Evolutionary conservation across 108 stramenopile species (phyloP).

Genomic region (Fragilaria radians): DNA sequence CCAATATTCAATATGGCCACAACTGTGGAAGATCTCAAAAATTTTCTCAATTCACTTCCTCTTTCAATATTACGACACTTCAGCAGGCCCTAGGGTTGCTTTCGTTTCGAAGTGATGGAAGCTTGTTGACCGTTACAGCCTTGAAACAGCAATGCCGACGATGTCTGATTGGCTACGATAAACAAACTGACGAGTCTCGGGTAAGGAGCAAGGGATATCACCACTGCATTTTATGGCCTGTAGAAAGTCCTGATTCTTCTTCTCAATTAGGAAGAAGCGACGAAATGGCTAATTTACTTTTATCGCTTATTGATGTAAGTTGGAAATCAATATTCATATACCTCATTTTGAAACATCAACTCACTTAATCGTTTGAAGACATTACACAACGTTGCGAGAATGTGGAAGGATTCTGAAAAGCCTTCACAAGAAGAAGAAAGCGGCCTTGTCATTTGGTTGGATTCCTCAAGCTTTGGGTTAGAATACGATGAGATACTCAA

Average conservation of each 20-base stretch:
- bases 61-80: neutral
- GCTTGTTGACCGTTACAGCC: neutral
- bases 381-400: neutral
- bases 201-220: neutral
- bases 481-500: neutral
- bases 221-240: slow-evolving; percentile 7
- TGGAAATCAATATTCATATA: too few species aligned
- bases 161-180: slow-evolving; percentile 3
- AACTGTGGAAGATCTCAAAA: neutral
- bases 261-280: too few species aligned
- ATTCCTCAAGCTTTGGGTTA: neutral
- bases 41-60: neutral
- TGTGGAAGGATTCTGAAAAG: neutral
- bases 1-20: neutral
- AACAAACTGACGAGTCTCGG: neutral
- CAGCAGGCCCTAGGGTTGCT: neutral
- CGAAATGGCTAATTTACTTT: too few species aligned
- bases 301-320: too few species aligned
- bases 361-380: too few species aligned
- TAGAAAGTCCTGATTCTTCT: neutral
- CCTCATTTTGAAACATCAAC: too few species aligned
- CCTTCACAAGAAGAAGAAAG: neutral
- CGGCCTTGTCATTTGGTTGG: neutral
- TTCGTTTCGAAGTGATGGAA: neutral
- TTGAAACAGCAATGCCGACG: slow-evolving; percentile 1